Evolutionary conservation across 2,329 filamentous ascomycete genomes (phyloP), one percentile per base, ranked within the genome.

Genomic region (Nectriaceae sp.): DNA sequence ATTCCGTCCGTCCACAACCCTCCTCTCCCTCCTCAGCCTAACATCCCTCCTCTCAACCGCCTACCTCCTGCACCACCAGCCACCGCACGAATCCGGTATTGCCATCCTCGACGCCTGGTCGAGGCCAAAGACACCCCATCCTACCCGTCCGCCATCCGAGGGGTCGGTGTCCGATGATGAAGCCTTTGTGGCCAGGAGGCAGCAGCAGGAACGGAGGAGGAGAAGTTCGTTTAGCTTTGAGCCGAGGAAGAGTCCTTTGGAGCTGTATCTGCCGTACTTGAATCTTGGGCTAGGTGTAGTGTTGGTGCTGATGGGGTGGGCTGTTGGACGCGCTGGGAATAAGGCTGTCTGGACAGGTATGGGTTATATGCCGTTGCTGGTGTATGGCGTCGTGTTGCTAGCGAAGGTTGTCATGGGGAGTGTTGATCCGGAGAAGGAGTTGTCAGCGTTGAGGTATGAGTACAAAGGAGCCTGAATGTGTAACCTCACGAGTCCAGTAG

Each of bases 381-480:
- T 90, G 1, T 84, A 88, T 59, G 75, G 56, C 1, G 73, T 88
- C 18, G 76, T 84, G 5, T 59, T 90, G 47, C 67, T 79, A 40
- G 82, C 82, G 22, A 84, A 90, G 68, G 69, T 80, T 43, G 75
- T 87, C 61, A 84, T 91, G 79, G 77, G 78, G 3, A 77, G 83
- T 40, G 79, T 91, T 8, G 85, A 91, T 69, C 80, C 88, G 4
- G 84, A 82, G 62, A 70, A 74, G 53, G 87, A 88, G 61, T 68
- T 92, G 58, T 72, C 77, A 41, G 72, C 69, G 45, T 71, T 89
- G 61, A 81, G 73, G 65, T 89, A 89, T 69, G 75, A 77, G 45
- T 87, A 83, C 62, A 89, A 87, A 62, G 85, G 86, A 3, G 86
- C 85, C 36, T 88, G 58, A 63, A 42, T 21, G 24, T 40, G n/a